Base-by-base conservation (phyloP, 257 asterid genomes). In the Mitragyna speciosa region DNA sequence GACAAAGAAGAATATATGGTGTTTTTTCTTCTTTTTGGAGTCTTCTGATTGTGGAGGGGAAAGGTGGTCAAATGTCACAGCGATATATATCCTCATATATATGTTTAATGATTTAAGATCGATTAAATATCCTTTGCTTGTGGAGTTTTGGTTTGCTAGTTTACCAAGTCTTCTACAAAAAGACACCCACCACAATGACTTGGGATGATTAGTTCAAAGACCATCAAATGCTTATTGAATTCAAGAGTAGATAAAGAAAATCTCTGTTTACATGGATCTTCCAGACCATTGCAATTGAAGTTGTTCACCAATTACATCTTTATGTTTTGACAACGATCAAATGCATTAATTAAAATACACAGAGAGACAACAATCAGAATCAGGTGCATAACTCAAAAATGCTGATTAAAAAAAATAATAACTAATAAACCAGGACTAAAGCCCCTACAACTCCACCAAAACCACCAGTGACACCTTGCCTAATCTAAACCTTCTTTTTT, bases 101-200 rank as follows among this genome's bases (percentile, higher is more conserved):
- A 36, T 36, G 4, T 52, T 15, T 67, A 33, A 36, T 59, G 64
- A 48, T n/a, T 28, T 12, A 59, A 48, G 39, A 28, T 6, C 41
- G 11, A 68, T 20, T 68, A 22, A 56, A 17, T 39, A 45, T 41
- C n/a, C 28, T 72, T 52, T 81, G 68, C 47, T 54, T 54, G 58
- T 4, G 7, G 33, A 20, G 33, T 28, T 77, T 79, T 78, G 83
- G 58, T 63, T 70, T 39, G 79, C 41, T 79, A 52, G 83, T 86
- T 86, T 83, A 87, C 89, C 86, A 76, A 83, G 88, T 89, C 92
- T 77, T 52, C 83, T 66, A 79, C 81, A 75, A 73, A 78, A 84
- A 80, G 82, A 84, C 84, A 78, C 86, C 89, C 80, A 85, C 87
- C 87, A 87, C 80, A 36, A 1, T 72, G 83, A 70, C 79, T 65